A percentile compares a stretch with the other conserved stretches of the same genome.
Conservation (phyloP, 345 rosid species). For the Leavenworthia alabamica region DNA sequence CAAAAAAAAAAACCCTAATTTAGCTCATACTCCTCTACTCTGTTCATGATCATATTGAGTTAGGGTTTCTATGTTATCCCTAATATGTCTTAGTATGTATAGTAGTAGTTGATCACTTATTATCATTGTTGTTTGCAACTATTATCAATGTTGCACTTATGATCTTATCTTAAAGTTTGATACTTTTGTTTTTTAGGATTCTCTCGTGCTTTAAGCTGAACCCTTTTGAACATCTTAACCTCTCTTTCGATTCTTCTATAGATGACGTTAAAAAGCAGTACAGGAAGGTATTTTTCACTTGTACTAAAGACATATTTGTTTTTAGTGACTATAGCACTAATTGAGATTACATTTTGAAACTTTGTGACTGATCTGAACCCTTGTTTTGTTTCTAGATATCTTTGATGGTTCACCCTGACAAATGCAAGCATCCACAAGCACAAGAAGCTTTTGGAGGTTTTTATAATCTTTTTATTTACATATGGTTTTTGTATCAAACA, state of each 20-base stretch:
- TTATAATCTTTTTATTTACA: background rate
- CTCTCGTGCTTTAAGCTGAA: slow-evolving; percentile 96
- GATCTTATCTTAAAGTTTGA: background rate
- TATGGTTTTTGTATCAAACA: background rate
- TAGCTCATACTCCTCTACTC: background rate
- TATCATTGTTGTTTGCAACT: too few relatives aligned
- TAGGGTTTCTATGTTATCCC: slow-evolving; percentile 37
- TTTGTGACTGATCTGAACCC: slow-evolving; percentile 12
- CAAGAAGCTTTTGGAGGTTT: slow-evolving; percentile 95
- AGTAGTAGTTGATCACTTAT: background rate
- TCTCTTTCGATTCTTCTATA: slow-evolving; percentile 60
- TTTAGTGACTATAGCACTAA: background rate
- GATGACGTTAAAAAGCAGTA: slow-evolving; percentile 85
- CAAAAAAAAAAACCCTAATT: background rate
- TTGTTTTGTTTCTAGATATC: slow-evolving; percentile 72
- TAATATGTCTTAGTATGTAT: too few relatives aligned
- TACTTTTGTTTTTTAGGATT: slow-evolving; percentile 56
- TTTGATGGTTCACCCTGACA: slow-evolving; percentile 93
- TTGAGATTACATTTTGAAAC: background rate
- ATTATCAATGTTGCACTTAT: background rate
- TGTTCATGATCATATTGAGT: background rate
- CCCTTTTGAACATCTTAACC: slow-evolving; percentile 79
- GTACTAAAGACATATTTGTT: too few relatives aligned
- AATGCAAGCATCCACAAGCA: slow-evolving; percentile 97
- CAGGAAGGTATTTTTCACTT: slow-evolving; percentile 69